Evolutionary conservation across 345 rosid genomes (phyloP), one percentile per base, ranked within the genome.

Genomic region (Clarkia xantiana): DNA sequence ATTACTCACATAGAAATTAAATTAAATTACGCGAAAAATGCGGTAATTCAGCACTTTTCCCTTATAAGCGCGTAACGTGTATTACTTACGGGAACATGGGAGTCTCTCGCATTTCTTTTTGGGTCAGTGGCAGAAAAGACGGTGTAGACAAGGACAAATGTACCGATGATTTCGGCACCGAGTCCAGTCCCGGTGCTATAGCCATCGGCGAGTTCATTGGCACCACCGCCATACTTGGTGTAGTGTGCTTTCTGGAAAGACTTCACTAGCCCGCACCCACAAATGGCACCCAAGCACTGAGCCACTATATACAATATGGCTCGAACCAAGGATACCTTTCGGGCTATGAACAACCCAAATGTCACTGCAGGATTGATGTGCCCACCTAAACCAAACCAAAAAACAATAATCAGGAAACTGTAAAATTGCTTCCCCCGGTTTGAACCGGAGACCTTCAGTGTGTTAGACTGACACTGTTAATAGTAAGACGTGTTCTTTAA

Each of bases 391-490:
- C 15, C 9, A 17, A 38, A 40, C 44, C 4, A 25, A 45, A 1
- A 5, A 1, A 45, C 19, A 10, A 20, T 19, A 11, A 9, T 18
- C 14, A 15, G 15, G 40, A 14, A 1, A 11, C 7, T 9, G 2
- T 4, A 0, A 23, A 1, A 15, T 86, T 80, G 90, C 90, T 61
- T 75, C 81, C 71, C 82, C 93, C 84, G 83, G 84, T 52, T 86
- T 70, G 88, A 86, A 86, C 84, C 80, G 82, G 82, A 82, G 89
- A 80, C 94, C 86, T 86, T 82, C 79, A 78, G 82, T 78, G 95
- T 83, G 96, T 81, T 83, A 80, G 81, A 82, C 86, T 82, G 86
- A 76, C 85, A 87, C n/a, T n/a, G n/a, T n/a, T n/a, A n/a, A n/a
- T n/a, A n/a, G n/a, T n/a, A n/a, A n/a, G n/a, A n/a, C n/a, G n/a